phyloP scores from a whole-genome alignment of 1,284 basidiomycete genomes.

The Puccinia sorghi region DNA sequence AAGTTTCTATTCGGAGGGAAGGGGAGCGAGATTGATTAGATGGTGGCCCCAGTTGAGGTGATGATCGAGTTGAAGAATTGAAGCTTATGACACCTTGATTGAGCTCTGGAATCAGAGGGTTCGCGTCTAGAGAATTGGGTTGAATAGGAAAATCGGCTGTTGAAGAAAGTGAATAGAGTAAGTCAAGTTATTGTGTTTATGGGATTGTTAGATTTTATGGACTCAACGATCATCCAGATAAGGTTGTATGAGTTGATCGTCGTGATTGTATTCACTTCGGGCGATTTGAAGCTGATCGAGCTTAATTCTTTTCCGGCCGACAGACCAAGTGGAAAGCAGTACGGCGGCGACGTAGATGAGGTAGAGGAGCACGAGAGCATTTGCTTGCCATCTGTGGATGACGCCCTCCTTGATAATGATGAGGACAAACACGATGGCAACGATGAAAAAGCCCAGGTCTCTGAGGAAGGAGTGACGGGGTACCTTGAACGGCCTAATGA shows the following conservation, averaged over 20 bases:
- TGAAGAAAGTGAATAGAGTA: neutral
- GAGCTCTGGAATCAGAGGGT: neutral
- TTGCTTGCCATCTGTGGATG: constrained; percentile 74
- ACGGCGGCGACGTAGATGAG: constrained; percentile 75
- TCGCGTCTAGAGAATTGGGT: neutral
- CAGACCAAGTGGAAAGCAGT: constrained; percentile 75
- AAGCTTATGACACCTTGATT: neutral
- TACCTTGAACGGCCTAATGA: constrained; percentile 89
- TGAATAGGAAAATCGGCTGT: constrained; percentile 47
- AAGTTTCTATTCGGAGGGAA: neutral
- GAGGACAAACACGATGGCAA: constrained; percentile 73
- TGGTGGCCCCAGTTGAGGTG: neutral
- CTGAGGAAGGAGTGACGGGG: constrained; percentile 77
- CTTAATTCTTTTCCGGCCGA: constrained; percentile 63
- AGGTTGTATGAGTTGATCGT: constrained; percentile 40
- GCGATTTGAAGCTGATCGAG: constrained; percentile 50
- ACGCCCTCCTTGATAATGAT: constrained; percentile 75
- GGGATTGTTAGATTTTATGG: neutral
- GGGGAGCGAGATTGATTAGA: neutral
- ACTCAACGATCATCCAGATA: constrained; percentile 48
- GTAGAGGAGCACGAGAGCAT: constrained; percentile 74
- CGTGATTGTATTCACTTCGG: constrained; percentile 47
- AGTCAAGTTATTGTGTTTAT: neutral
- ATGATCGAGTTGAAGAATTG: neutral
- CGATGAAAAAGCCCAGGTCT: constrained; percentile 88